Percentiles rank a stretch among this genome's conserved stretches.
These are phyloP conservation scores for Xylariaceae sp. DNA, from an alignment of 2,329 filamentous ascomycete genomes.

Conservation along the genomic window DNA sequence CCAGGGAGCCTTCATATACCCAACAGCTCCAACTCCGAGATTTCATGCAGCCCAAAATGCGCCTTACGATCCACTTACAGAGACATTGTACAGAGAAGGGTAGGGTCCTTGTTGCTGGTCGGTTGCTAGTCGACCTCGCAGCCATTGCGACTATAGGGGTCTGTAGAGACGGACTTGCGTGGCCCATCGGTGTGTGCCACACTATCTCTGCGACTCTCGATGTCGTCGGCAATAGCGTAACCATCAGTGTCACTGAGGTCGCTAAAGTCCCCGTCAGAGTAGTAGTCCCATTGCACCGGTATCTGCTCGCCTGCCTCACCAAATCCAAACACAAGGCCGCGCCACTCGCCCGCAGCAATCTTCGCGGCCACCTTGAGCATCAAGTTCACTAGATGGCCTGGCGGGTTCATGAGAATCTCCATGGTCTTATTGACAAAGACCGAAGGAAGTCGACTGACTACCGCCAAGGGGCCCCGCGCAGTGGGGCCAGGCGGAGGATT, in stretches of 20 bases:
- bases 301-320: slow-evolving; percentile 50
- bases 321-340: slow-evolving; percentile 52
- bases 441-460: slow-evolving; percentile 50
- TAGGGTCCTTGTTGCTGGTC: background rate
- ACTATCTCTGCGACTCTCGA: slow-evolving; percentile 20
- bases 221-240: slow-evolving; percentile 23
- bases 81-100: slow-evolving; percentile 2
- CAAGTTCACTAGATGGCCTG: slow-evolving; percentile 68
- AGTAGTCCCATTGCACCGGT: slow-evolving; percentile 58
- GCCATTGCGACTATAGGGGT: slow-evolving; percentile 26
- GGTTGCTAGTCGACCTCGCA: slow-evolving; percentile 33
- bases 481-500: slow-evolving; percentile 40
- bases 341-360: slow-evolving; percentile 61
- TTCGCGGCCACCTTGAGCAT: slow-evolving; percentile 77
- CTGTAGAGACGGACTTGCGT: slow-evolving; percentile 6
- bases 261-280: slow-evolving; percentile 51
- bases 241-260: slow-evolving; percentile 51
- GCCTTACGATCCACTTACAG: slow-evolving; percentile 6
- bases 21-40: slow-evolving; percentile 8
- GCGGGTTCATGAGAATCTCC: slow-evolving; percentile 73
- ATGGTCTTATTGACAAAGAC: slow-evolving; percentile 72
- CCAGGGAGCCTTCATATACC: background rate
- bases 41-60: slow-evolving; percentile 6
- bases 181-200: slow-evolving; percentile 11
- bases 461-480: slow-evolving; percentile 38